Evolutionary conservation across 352 stramenopile genomes (phyloP).

Genomic region (Phytophthora quininea): DNA sequence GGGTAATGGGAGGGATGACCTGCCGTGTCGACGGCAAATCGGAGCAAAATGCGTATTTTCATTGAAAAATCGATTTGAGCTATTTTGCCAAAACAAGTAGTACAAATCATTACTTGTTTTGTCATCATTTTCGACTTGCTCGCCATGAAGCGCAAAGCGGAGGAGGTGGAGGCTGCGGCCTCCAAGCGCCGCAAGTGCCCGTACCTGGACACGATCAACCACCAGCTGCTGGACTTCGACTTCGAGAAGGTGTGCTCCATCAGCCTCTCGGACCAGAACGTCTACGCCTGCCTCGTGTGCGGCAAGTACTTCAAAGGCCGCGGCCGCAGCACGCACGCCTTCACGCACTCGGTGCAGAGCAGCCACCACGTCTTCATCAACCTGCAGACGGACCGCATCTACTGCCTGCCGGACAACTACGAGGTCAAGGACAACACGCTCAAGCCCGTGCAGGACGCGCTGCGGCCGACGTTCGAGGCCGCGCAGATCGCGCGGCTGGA

Average conservation of each 20-base stretch:
- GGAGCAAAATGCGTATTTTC: too few relatives aligned
- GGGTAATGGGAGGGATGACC: too few relatives aligned
- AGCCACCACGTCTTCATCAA: slow-evolving; percentile 99
- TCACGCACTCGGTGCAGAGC: slow-evolving; percentile 96
- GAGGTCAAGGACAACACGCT: slow-evolving; percentile 97
- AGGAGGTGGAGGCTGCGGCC: slow-evolving; percentile 12
- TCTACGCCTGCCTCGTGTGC: slow-evolving; percentile 99
- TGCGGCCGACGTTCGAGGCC: slow-evolving; percentile 91
- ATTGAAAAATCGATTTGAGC: too few relatives aligned
- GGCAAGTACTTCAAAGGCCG: slow-evolving; percentile 98
- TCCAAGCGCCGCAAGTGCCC: slow-evolving; percentile 93
- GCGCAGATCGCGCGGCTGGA: slow-evolving; percentile 91
- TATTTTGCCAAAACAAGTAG: too few relatives aligned
- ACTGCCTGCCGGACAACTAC: slow-evolving; percentile 99
- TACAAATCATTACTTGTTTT: too few relatives aligned
- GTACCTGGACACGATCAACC: slow-evolving; percentile 99
- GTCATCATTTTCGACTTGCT: too few relatives aligned
- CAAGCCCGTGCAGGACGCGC: slow-evolving; percentile 93
- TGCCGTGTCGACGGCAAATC: too few relatives aligned
- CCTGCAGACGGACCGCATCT: slow-evolving; percentile 94
- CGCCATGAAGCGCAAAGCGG: slow-evolving; percentile 60
- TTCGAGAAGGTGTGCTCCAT: slow-evolving; percentile 98
- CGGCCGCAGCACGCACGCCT: slow-evolving; percentile 93
- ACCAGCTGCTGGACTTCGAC: slow-evolving; percentile 98
- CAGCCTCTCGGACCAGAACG: slow-evolving; percentile 96